A percentile compares a stretch with the other conserved stretches of the same genome.
Conservation (phyloP, 768 basidiomycete genomes). For the Coprinopsis strossmayeri region DNA sequence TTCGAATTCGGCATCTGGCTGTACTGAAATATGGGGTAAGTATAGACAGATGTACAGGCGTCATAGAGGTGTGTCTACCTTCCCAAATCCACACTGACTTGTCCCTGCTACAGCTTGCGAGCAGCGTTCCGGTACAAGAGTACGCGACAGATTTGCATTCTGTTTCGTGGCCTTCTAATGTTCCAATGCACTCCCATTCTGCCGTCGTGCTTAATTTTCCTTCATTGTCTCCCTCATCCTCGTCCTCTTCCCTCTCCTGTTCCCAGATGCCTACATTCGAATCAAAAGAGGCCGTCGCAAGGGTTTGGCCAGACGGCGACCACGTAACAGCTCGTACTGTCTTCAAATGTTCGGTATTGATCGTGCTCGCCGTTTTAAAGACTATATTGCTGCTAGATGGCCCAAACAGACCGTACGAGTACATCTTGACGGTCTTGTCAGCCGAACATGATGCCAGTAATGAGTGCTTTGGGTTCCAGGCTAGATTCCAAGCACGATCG, state of each 20-base stretch:
- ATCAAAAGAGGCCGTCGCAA: constrained; percentile 94
- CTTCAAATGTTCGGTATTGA: constrained; percentile 80
- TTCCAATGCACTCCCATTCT: constrained; percentile 85
- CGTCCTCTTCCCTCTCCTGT: constrained; percentile 39
- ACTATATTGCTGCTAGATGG: constrained; percentile 15
- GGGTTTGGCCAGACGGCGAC: constrained; percentile 78
- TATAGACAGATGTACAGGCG: not conserved
- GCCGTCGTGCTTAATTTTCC: constrained; percentile 19
- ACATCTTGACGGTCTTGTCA: constrained; percentile 88
- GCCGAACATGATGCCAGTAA: constrained; percentile 90
- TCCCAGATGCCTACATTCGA: constrained; percentile 91
- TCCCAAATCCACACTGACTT: constrained; percentile 99
- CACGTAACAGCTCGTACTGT: constrained; percentile 85
- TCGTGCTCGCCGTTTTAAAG: constrained; percentile 56
- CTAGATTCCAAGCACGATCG: constrained; percentile 81
- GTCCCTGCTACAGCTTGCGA: constrained; percentile 95
- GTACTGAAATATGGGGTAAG: constrained; percentile 56
- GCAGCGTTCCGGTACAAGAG: constrained; percentile 65
- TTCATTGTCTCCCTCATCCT: constrained; percentile 28
- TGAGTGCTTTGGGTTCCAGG: constrained; percentile 82
- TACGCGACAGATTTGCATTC: constrained; percentile 94
- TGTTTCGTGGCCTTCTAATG: constrained; percentile 91
- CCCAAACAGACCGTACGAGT: constrained; percentile 44
- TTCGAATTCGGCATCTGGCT: constrained; percentile 90
- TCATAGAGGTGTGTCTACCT: constrained; percentile 38